phyloP scores from a whole-genome alignment of 257 asterid genomes.

The Jacaranda copaia region DNA sequence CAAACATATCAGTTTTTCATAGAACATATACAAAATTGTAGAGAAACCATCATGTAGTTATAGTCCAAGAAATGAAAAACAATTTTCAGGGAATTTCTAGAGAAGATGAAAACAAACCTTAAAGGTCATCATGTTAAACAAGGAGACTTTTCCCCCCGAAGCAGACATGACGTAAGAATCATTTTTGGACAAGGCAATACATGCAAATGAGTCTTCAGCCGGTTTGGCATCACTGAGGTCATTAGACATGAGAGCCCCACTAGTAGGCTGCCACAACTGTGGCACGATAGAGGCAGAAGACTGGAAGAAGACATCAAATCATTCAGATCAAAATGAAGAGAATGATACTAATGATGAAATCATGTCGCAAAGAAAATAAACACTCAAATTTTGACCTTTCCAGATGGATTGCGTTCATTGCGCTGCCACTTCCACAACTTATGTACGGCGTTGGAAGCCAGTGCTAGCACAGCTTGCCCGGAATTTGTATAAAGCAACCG shows the following conservation, averaged over 20 bases:
- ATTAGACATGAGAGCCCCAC: conserved; percentile 92
- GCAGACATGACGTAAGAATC: conserved; percentile 99
- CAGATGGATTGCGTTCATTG: conserved; percentile 90
- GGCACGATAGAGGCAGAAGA: conserved; percentile 83
- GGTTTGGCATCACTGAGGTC: conserved; percentile 75
- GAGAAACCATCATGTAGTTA: background rate
- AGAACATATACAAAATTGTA: background rate
- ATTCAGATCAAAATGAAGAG: conserved; percentile 20
- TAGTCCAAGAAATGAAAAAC: background rate
- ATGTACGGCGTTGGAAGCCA: conserved; percentile 87
- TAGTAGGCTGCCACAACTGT: conserved; percentile 93
- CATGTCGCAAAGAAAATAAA: conserved; percentile 5
- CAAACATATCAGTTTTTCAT: conserved; percentile 31
- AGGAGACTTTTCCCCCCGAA: conserved; percentile 98
- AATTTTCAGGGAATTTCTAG: conserved; percentile 26
- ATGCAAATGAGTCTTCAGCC: conserved; percentile 84
- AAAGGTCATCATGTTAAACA: conserved; percentile 99
- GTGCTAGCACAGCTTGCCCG: conserved; percentile 85
- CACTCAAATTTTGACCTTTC: conserved; percentile 59
- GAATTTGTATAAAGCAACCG: conserved; percentile 89
- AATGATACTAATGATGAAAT: conserved; percentile 10
- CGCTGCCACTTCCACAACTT: conserved; percentile 99
- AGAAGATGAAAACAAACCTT: conserved; percentile 57
- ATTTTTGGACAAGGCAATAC: conserved; percentile 94
- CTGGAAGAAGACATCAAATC: conserved; percentile 54